Conservation (phyloP, 2,329 filamentous ascomycete species). For the Shiraia bambusicola region DNA sequence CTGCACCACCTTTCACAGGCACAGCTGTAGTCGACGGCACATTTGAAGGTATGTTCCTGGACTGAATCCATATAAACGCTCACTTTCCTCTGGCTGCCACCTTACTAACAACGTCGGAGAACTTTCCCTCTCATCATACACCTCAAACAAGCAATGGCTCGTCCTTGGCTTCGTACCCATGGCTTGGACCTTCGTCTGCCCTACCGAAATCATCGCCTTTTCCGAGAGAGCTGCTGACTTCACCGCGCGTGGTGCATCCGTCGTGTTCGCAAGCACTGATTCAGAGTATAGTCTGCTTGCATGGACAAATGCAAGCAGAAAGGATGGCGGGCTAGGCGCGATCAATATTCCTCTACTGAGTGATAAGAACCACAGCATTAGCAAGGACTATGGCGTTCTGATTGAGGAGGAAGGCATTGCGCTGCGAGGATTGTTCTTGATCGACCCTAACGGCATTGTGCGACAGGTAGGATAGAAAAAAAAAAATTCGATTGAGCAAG, state of each 20-base stretch:
- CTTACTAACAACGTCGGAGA: slow-evolving; percentile 30
- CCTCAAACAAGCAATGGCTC: slow-evolving; percentile 56
- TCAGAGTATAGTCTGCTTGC: slow-evolving; percentile 60
- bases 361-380: slow-evolving; percentile 63
- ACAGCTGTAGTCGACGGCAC: slow-evolving; percentile 45
- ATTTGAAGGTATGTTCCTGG: slow-evolving; percentile 41
- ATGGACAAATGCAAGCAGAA: slow-evolving; percentile 60
- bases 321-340: slow-evolving; percentile 62
- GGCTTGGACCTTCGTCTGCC: slow-evolving; percentile 69
- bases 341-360: slow-evolving; percentile 63
- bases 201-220: slow-evolving; percentile 66
- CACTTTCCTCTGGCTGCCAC: not conserved
- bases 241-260: slow-evolving; percentile 58
- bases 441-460: slow-evolving; percentile 63
- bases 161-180: slow-evolving; percentile 68
- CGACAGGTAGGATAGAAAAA: slow-evolving; percentile 45
- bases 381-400: slow-evolving; percentile 63
- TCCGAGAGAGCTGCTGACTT: slow-evolving; percentile 63
- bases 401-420: slow-evolving; percentile 65
- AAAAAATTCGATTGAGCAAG: not conserved
- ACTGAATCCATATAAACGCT: not conserved
- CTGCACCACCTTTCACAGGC: slow-evolving; percentile 42
- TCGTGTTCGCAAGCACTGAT: slow-evolving; percentile 64
- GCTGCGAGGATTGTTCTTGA: slow-evolving; percentile 65
- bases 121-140: slow-evolving; percentile 43